Percentiles rank a stretch among this genome's conserved stretches.
phyloP scores from a whole-genome alignment of 2,329 filamentous ascomycete species.

The Calycina herbarum region DNA sequence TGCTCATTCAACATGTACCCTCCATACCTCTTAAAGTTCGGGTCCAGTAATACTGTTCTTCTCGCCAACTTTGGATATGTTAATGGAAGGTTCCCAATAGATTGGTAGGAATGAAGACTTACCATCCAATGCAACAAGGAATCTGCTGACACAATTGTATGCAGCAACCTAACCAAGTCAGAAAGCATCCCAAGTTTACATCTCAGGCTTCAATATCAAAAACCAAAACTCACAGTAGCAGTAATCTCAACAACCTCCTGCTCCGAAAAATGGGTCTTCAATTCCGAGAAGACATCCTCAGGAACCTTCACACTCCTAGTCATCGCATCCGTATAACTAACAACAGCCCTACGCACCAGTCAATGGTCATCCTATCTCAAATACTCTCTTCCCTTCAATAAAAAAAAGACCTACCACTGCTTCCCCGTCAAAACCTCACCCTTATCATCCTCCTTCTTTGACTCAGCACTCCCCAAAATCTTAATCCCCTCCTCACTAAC shows the following conservation, averaged over 20 bases:
- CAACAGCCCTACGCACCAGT: slow-evolving; percentile 47
- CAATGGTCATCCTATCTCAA: no score
- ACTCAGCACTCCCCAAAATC: slow-evolving; percentile 31
- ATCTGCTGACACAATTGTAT: slow-evolving; percentile 84
- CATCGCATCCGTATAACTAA: slow-evolving; percentile 81
- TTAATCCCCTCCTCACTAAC: slow-evolving; percentile 34
- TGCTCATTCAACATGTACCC: not conserved
- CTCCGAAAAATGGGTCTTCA: slow-evolving; percentile 65
- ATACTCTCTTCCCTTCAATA: no score
- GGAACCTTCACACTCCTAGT: slow-evolving; percentile 69
- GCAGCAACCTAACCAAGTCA: slow-evolving; percentile 54
- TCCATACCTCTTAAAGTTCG: not conserved
- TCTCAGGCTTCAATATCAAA: no score
- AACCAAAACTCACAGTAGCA: slow-evolving; percentile 50
- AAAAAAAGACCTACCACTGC: slow-evolving; percentile 48
- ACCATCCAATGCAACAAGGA: slow-evolving; percentile 80
- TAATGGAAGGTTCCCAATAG: slow-evolving; percentile 4
- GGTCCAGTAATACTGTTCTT: slow-evolving; percentile 31
- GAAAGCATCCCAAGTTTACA: not conserved
- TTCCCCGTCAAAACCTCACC: slow-evolving; percentile 49
- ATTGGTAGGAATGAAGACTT: slow-evolving; percentile 36
- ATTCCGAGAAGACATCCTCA: slow-evolving; percentile 64
- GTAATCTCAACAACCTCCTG: slow-evolving; percentile 80
- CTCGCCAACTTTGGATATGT: slow-evolving; percentile 32
- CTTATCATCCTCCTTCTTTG: slow-evolving; percentile 36